Base-by-base conservation (phyloP, 2,329 filamentous ascomycete species). In the Cladosporium sp. region DNA sequence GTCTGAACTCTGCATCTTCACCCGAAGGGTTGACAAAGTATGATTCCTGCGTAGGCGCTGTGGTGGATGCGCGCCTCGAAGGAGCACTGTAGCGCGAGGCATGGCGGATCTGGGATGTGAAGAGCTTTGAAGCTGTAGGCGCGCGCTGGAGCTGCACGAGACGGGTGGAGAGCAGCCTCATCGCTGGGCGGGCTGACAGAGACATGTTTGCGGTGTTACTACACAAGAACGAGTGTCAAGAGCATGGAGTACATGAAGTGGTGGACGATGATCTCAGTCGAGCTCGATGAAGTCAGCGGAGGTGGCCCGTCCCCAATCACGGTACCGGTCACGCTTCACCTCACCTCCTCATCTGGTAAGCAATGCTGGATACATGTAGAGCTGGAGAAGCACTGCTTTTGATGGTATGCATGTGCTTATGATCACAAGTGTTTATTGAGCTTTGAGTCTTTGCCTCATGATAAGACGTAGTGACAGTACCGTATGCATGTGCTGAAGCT, bases 61-160 rank as follows among this genome's bases (percentile, higher is more conserved):
- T 62, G n/a, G 67, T 55, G 39, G 66, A 63, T 40, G 60, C 55
- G 22, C 70, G 67, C 52, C 65, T 68, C 37, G 65, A 47, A 14
- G 71, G 69, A 51, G 70, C 69, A 64, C 70, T 73, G 63, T 73
- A 73, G 38, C 71, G 64, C 8, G 71, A 70, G 28, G 63, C 62
- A 55, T 62, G 60, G 52, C 68, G 65, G 42, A 67, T 63, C 49
- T 70, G 66, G 57, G 58, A 64, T 65, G 49, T 64, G 63, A 15
- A 69, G 55, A 63, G 39, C 60, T 40, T 68, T 64, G 12, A 68
- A 55, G 17, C 68, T 64, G n/a, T 63, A 64, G 15, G 68, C 69
- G 15, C 42, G 36, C 54, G 54, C 15, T 49, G 34, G 7, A 56
- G 42, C 34, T 49, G 42, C 34, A 39, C 54, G 17, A 56, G 54